Evolutionary conservation across 192 early-diverging fungal genomes (phyloP).

Genomic region (Jimgerdemannia lactiflua): DNA sequence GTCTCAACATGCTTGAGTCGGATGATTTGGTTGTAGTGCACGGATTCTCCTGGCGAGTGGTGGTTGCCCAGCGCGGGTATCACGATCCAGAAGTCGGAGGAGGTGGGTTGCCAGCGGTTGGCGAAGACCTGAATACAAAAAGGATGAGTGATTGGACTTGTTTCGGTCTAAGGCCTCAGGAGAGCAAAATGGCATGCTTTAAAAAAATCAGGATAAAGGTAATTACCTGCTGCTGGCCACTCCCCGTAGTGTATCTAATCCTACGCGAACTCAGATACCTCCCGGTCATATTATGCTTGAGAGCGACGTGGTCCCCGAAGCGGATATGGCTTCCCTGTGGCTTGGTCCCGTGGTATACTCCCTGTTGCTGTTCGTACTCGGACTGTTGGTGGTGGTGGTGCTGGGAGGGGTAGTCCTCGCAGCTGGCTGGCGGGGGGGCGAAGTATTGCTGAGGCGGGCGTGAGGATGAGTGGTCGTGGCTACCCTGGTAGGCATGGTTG

Average conservation of each 20-base stretch:
- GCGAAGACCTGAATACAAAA: constrained; percentile 32
- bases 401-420: too few relatives aligned
- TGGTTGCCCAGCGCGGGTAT: constrained; percentile 43
- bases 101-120: constrained; percentile 36
- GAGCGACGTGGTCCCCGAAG: constrained; percentile 33
- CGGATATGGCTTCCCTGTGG: background rate
- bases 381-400: too few relatives aligned
- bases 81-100: constrained; percentile 46
- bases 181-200: background rate
- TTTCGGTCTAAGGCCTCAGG: too few relatives aligned
- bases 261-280: constrained; percentile 46
- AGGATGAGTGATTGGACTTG: too few relatives aligned
- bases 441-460: too few relatives aligned
- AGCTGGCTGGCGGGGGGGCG: too few relatives aligned
- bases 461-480: too few relatives aligned
- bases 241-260: constrained; percentile 41
- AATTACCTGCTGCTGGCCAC: constrained; percentile 45
- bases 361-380: too few relatives aligned
- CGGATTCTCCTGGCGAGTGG: constrained; percentile 33
- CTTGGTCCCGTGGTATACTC: background rate
- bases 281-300: constrained; percentile 56
- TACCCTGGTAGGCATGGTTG: too few relatives aligned
- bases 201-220: background rate
- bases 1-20: constrained; percentile 49
- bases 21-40: constrained; percentile 44